A percentile compares a stretch with the other conserved stretches of the same genome.
Evolutionary conservation across 805 yeast genomes (phyloP).

Genomic region (Torulaspora microellipsoides): DNA sequence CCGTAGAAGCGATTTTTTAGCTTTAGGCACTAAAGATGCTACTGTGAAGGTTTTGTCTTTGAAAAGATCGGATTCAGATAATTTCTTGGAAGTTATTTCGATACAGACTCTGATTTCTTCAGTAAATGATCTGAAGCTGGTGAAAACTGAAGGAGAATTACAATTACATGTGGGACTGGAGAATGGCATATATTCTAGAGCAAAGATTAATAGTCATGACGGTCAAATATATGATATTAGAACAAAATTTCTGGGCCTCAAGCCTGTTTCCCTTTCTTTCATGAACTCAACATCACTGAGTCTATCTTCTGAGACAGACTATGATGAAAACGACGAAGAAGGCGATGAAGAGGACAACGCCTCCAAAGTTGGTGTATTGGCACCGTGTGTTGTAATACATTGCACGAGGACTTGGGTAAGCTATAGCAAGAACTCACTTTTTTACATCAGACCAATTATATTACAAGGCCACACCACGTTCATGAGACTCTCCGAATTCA

Average conservation of each 20-base stretch:
- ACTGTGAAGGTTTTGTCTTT: conserved; percentile 62
- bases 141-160: conserved; percentile 17
- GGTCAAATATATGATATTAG: conserved; percentile 64
- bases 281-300: conserved; percentile 9
- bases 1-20: conserved; percentile 51
- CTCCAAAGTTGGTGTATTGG: conserved; percentile 5
- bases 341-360: conserved; percentile 14
- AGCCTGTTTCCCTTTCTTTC: conserved; percentile 48
- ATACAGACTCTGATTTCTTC: conserved; percentile 63
- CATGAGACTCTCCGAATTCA: conserved; percentile 16
- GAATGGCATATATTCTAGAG: conserved; percentile 75
- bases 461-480: conserved; percentile 15
- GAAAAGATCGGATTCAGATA: conserved; percentile 42
- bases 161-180: conserved; percentile 72
- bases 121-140: conserved; percentile 36
- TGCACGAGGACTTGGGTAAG: conserved; percentile 35
- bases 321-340: conserved; percentile 25
- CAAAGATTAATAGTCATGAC: conserved; percentile 49
- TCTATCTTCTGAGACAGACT: conserved; percentile 36
- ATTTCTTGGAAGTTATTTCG: conserved; percentile 55
- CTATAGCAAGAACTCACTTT: conserved; percentile 19
- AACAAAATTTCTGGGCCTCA: conserved; percentile 69
- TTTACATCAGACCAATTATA: conserved; percentile 30
- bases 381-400: conserved; percentile 30
- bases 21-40: conserved; percentile 67